Percentiles rank a stretch among this genome's conserved stretches.
Conservation (phyloP, 257 asterid species). For the Schizonepeta tenuifolia region DNA sequence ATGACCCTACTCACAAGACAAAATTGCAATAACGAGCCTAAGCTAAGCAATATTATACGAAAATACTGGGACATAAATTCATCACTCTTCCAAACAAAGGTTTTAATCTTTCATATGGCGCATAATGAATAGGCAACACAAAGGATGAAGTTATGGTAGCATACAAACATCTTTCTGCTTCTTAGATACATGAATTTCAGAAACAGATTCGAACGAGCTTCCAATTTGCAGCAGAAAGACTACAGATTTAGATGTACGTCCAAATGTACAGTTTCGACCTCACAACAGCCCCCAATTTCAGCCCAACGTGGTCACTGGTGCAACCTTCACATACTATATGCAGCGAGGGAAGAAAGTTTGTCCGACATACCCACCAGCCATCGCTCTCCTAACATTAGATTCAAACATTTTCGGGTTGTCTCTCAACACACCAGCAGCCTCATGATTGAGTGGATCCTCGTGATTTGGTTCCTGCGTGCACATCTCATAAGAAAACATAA, state of each 20-base stretch:
- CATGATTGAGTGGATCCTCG: constrained; percentile 96
- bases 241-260: constrained; percentile 33
- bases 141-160: constrained; percentile 34
- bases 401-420: constrained; percentile 88
- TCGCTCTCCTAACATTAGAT: constrained; percentile 88
- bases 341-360: constrained; percentile 84
- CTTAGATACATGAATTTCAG: constrained; percentile 32
- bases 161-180: constrained; percentile 45
- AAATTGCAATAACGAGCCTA: background rate
- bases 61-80: background rate
- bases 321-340: constrained; percentile 47
- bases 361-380: constrained; percentile 91
- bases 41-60: background rate
- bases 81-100: constrained; percentile 24
- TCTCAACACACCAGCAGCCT: constrained; percentile 89
- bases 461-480: constrained; percentile 85
- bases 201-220: constrained; percentile 23
- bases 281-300: constrained; percentile 35
- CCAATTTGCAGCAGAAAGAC: constrained; percentile 40
- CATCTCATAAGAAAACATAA: constrained; percentile 28
- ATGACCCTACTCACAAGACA: too few relatives aligned
- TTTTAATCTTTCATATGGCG: constrained; percentile 22
- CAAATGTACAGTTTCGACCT: constrained; percentile 48
- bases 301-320: constrained; percentile 29
- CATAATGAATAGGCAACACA: constrained; percentile 35